Evolutionary conservation across 768 basidiomycete genomes (phyloP).

Genomic region (Polyporus arcularius): DNA sequence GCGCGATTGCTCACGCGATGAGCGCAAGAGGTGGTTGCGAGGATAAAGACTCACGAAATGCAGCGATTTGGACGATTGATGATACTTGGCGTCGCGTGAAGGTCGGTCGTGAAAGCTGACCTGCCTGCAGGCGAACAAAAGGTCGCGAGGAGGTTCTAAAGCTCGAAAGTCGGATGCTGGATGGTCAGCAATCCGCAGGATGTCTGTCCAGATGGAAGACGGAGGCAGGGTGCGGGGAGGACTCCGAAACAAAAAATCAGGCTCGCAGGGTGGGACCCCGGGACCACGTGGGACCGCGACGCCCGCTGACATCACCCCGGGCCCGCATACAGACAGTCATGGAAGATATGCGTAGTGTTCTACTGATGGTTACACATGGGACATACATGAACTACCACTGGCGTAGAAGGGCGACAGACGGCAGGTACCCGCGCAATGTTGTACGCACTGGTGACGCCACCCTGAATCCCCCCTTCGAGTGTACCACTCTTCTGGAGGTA

Average conservation of each 20-base stretch:
- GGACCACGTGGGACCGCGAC: slow-evolving; percentile 8
- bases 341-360: too few species aligned
- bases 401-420: too few species aligned
- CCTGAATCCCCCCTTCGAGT: too few species aligned
- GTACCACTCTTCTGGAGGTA: too few species aligned
- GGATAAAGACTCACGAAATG: slow-evolving; percentile 33
- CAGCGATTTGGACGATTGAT: slow-evolving; percentile 51
- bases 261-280: slow-evolving; percentile 20
- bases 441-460: too few species aligned
- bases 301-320: slow-evolving; percentile 9
- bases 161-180: slow-evolving; percentile 31
- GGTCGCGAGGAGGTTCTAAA: slow-evolving; percentile 41
- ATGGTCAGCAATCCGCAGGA: slow-evolving; percentile 32
- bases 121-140: slow-evolving; percentile 82
- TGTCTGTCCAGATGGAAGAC: slow-evolving; percentile 35
- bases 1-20: background rate
- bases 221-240: slow-evolving; percentile 23
- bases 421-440: too few species aligned
- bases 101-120: slow-evolving; percentile 84
- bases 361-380: too few species aligned
- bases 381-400: too few species aligned
- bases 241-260: slow-evolving; percentile 27
- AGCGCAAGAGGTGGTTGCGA: slow-evolving; percentile 15
- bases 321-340: background rate
- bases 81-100: slow-evolving; percentile 59